Percentiles rank a stretch among this genome's conserved stretches.
Evolutionary conservation across 306 rosid genomes (phyloP).

Genomic region (Gynostemma pentaphyllum): DNA sequence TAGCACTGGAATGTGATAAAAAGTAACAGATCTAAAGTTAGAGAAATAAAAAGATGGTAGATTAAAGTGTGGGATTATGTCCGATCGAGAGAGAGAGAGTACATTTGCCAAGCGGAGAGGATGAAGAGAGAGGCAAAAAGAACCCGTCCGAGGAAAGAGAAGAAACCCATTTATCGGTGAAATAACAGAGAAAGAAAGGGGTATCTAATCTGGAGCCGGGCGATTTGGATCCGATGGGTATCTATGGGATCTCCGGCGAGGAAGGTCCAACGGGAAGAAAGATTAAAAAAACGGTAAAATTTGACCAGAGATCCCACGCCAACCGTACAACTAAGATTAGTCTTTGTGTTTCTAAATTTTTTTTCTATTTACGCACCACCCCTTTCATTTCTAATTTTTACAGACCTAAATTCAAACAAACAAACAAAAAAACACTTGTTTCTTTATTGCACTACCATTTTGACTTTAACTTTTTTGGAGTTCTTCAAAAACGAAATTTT

Average conservation of each 20-base stretch:
- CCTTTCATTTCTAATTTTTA: not conserved
- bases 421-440: too few species aligned
- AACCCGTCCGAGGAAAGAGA: conserved; percentile 72
- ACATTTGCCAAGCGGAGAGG: conserved; percentile 91
- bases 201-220: not conserved
- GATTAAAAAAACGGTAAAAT: not conserved
- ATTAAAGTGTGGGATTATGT: not conserved
- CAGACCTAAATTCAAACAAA: too few species aligned
- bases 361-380: not conserved
- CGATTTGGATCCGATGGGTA: conserved; percentile 1
- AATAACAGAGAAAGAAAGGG: not conserved
- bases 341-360: not conserved
- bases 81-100: conserved; percentile 11
- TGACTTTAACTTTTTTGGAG: too few species aligned
- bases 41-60: not conserved
- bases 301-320: not conserved
- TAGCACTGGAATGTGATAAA: not conserved
- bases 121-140: conserved; percentile 84
- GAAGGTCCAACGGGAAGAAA: not conserved
- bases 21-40: conserved; percentile 1
- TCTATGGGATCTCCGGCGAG: not conserved
- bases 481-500: too few species aligned
- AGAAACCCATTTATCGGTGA: conserved; percentile 44
- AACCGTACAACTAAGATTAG: not conserved
- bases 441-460: too few species aligned